A percentile compares a stretch with the other conserved stretches of the same genome.
Conservation (phyloP, 768 basidiomycete species). For the Lactarius evosmus region DNA sequence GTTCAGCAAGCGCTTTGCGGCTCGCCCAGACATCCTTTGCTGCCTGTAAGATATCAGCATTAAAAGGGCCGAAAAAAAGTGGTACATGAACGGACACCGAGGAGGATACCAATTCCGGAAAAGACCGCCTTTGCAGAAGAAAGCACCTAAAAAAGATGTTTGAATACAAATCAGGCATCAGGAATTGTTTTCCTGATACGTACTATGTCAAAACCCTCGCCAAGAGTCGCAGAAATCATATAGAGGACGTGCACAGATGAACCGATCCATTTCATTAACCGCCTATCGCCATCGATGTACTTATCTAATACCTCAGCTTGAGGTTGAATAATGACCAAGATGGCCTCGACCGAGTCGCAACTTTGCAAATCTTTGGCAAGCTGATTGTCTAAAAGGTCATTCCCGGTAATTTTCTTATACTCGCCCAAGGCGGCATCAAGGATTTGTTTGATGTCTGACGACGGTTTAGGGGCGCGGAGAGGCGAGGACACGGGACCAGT, state of each 20-base stretch:
- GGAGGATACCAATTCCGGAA: not conserved
- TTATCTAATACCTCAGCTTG: not conserved
- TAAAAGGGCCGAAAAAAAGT: not conserved
- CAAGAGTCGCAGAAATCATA: not conserved
- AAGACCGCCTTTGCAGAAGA: not conserved
- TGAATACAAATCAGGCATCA: not conserved
- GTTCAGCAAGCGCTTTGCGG: not conserved
- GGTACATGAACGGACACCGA: not conserved
- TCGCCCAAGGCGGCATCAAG: not conserved
- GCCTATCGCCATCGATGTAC: not conserved
- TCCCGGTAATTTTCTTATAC: not conserved
- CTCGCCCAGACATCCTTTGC: not conserved
- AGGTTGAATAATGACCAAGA: not conserved
- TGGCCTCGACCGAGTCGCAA: not conserved
- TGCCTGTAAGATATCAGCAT: not conserved
- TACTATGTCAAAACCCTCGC: not conserved
- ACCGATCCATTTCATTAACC: not conserved
- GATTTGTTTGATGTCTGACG: not conserved
- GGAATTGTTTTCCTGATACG: not conserved
- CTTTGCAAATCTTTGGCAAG: not conserved
- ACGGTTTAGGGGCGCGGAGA: not conserved
- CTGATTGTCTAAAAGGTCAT: not conserved
- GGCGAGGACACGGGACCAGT: not conserved
- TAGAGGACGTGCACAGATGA: not conserved
- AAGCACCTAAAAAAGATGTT: not conserved